phyloP scores from a whole-genome alignment of 1,139 yeast genomes.

The Scheffersomyces parashehatae region DNA sequence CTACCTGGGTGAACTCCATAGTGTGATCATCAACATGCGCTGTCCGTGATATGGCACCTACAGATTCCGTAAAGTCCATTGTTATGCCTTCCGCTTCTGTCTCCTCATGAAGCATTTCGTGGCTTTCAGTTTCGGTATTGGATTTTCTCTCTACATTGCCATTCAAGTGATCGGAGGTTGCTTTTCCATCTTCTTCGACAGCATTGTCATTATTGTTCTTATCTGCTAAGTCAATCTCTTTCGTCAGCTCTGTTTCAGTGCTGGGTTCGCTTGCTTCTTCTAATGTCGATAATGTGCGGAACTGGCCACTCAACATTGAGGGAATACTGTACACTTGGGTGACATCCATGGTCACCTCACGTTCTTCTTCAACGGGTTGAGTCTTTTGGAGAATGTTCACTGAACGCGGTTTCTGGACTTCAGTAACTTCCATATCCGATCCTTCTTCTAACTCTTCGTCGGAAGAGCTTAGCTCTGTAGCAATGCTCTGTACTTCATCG shows the following conservation, averaged over 20 bases:
- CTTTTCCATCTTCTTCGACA: too few species aligned
- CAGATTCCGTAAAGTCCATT: conserved; percentile 13
- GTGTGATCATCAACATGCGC: conserved; percentile 2
- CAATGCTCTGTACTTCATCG: not conserved
- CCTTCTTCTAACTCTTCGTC: too few species aligned
- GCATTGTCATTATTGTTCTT: too few species aligned
- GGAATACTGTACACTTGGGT: conserved; percentile 2
- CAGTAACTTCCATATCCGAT: conserved; percentile 25
- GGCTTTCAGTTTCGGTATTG: too few species aligned
- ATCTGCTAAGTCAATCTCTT: too few species aligned
- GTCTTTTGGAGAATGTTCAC: conserved; percentile 1
- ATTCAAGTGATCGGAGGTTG: too few species aligned
- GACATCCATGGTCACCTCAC: conserved; percentile 14
- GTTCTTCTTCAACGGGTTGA: conserved; percentile 7
- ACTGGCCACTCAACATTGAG: conserved; percentile 1
- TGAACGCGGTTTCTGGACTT: conserved; percentile 6
- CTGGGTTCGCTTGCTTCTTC: too few species aligned
- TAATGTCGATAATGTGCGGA: too few species aligned
- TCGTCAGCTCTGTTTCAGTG: too few species aligned
- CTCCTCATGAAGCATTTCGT: not conserved
- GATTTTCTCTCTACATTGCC: too few species aligned
- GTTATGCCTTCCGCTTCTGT: conserved; percentile 9
- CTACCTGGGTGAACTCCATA: conserved; percentile 10
- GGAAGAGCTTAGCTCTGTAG: too few species aligned
- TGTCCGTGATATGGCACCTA: not conserved